Evolutionary conservation across 2,329 filamentous ascomycete species (phyloP), one percentile per base, ranked within the genome.

Genomic region (Ploettnerulaceae sp.): DNA sequence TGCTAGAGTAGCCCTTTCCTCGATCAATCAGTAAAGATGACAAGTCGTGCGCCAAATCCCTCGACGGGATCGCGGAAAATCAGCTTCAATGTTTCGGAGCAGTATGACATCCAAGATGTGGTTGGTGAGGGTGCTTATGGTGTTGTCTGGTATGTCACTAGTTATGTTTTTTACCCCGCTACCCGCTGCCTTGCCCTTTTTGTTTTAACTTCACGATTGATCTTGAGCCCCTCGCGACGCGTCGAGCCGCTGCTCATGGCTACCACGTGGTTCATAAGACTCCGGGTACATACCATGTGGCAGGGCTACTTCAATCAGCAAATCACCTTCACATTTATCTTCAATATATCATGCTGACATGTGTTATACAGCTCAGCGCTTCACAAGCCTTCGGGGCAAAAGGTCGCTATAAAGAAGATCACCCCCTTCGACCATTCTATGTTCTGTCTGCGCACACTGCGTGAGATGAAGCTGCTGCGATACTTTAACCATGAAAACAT

Each of bases 401-500:
- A 97, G 72, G 93, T 98, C 51, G 93, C 93, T 52, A 98, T 98
- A 76, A 98, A 98, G 78, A 98, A 98, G 79, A 98, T 98, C 63
- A 97, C 90, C 0, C 93, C 93, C 5, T 98, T 98, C 69, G 93
- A 98, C 64, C 93, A 97, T 68, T 95, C 89, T 66, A 96, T 96
- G 90, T 96, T 96, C 76, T 96, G 91, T 68, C 73, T 98, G 62
- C 79, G 93, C 67, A 98, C 93, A 1, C 75, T 98, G 57, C 89
- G 93, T 69, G 93, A 98, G 72, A 98, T 98, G 93, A 98, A 98
- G 79, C 77, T 98, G 48, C 74, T 98, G 63, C 81, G 93, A 62
- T 97, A 98, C 72, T 98, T 98, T 76, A 98, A 97, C 72, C 93
- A 98, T 67, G 93, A 98, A 72, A 98, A 98, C 71, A 97, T 98